Conservation (phyloP, 2,329 filamentous ascomycete genomes). For the Mollisia scopiformis region DNA sequence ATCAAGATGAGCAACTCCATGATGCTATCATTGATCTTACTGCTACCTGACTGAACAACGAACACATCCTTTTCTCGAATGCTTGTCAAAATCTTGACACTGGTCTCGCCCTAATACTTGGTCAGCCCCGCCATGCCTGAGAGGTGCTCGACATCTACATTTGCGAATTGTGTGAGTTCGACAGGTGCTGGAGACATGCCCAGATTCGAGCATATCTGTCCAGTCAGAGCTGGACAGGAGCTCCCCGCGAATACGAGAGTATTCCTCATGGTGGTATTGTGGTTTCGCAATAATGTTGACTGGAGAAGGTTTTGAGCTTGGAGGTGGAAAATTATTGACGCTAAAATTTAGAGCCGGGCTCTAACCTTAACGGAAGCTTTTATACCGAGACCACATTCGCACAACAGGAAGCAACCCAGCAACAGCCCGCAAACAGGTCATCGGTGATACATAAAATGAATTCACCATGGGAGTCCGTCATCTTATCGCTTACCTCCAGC, state of each 20-base stretch:
- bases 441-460: background rate
- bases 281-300: background rate
- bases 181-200: constrained; percentile 66
- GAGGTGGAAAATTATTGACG: background rate
- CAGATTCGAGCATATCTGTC: constrained; percentile 69
- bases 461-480: constrained; percentile 62
- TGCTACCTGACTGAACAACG: constrained; percentile 95
- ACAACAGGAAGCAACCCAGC: too few species aligned
- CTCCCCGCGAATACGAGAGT: constrained; percentile 71
- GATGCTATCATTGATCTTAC: constrained; percentile 96
- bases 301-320: constrained; percentile 5
- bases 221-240: constrained; percentile 66
- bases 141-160: constrained; percentile 53
- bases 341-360: background rate
- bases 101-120: constrained; percentile 63
- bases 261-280: constrained; percentile 55
- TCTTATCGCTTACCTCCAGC: constrained; percentile 55
- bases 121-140: constrained; percentile 34
- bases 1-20: constrained; percentile 99
- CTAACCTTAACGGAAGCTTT: too few species aligned
- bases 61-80: constrained; percentile 99
- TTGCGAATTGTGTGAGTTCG: constrained; percentile 71
- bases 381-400: too few species aligned
- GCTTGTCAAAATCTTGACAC: constrained; percentile 69
- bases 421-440: background rate